Conservation (phyloP, 2,329 filamentous ascomycete species). For the Piedraia hortae region DNA sequence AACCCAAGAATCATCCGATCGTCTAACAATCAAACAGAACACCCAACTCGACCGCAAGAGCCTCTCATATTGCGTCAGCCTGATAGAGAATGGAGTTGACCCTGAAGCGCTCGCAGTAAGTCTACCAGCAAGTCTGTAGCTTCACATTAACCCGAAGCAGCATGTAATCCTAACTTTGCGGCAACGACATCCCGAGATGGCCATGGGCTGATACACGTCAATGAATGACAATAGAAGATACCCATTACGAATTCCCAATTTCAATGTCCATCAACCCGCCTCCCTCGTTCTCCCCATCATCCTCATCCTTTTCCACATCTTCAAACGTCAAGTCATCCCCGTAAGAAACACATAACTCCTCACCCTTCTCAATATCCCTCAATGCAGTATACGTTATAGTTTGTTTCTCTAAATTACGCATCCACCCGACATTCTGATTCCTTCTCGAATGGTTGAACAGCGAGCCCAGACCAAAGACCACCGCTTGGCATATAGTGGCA, state of each 20-base stretch:
- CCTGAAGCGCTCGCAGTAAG: constrained; percentile 80
- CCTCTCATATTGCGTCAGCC: constrained; percentile 77
- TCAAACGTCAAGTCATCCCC: constrained; percentile 21
- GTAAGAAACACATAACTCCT: constrained; percentile 28
- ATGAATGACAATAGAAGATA: too few relatives aligned
- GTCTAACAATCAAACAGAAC: constrained; percentile 30
- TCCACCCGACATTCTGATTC: constrained; percentile 29
- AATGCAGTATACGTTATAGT: constrained; percentile 24
- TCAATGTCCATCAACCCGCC: too few relatives aligned
- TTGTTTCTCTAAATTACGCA: constrained; percentile 18
- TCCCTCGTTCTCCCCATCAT: too few relatives aligned
- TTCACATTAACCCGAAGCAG: too few relatives aligned
- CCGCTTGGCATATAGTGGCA: constrained; percentile 19
- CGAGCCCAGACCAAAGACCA: constrained; percentile 27
- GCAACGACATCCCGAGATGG: too few relatives aligned
- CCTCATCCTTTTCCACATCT: too few relatives aligned
- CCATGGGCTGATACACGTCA: too few relatives aligned
- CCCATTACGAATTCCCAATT: too few relatives aligned
- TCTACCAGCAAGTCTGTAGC: too few relatives aligned
- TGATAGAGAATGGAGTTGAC: constrained; percentile 93
- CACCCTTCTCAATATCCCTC: constrained; percentile 22
- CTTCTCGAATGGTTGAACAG: constrained; percentile 30
- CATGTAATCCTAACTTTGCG: too few relatives aligned
- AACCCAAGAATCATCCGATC: not conserved
- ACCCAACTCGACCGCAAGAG: constrained; percentile 76